Percentiles rank a stretch among this genome's conserved stretches.
Conservation (phyloP, 371 early-diverging fungal genomes). For the Dipsacomyces acuminosporus region DNA sequence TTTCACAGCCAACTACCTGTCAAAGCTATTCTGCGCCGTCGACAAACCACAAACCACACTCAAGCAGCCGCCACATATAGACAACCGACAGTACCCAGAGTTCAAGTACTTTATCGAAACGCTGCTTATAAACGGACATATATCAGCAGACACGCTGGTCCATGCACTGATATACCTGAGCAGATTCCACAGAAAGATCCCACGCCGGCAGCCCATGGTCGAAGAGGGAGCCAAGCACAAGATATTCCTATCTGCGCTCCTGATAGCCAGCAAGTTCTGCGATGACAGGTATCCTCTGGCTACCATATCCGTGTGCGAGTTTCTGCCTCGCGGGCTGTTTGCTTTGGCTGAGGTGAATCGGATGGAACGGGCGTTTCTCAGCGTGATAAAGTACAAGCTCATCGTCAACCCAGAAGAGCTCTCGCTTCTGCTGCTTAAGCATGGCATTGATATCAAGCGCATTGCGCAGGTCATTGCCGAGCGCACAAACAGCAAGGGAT, state of each 20-base stretch:
- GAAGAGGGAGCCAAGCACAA: constrained; percentile 47
- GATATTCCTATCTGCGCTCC: constrained; percentile 37
- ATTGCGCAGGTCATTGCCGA: constrained; percentile 28
- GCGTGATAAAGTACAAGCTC: constrained; percentile 33
- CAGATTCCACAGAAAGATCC: constrained; percentile 32
- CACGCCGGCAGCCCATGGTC: constrained; percentile 23
- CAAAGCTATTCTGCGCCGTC: constrained; percentile 37
- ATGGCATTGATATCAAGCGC: constrained; percentile 36
- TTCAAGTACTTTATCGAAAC: constrained; percentile 40
- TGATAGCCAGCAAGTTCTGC: constrained; percentile 47
- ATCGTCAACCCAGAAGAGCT: constrained; percentile 36
- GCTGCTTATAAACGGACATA: constrained; percentile 38
- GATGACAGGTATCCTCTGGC: constrained; percentile 45
- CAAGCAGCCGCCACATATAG: constrained; percentile 19
- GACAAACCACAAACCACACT: constrained; percentile 16
- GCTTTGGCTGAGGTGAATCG: constrained; percentile 35
- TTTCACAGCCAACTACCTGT: constrained; percentile 32
- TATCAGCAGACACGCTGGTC: constrained; percentile 41
- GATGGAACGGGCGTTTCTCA: constrained; percentile 46
- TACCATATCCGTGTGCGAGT: constrained; percentile 36
- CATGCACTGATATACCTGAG: constrained; percentile 45
- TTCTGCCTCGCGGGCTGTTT: constrained; percentile 22
- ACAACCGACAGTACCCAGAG: constrained; percentile 34
- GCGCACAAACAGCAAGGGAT: constrained; percentile 1
- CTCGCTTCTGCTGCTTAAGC: constrained; percentile 27